phyloP scores from a whole-genome alignment of 352 stramenopile species.

The Pythium diclinum region DNA sequence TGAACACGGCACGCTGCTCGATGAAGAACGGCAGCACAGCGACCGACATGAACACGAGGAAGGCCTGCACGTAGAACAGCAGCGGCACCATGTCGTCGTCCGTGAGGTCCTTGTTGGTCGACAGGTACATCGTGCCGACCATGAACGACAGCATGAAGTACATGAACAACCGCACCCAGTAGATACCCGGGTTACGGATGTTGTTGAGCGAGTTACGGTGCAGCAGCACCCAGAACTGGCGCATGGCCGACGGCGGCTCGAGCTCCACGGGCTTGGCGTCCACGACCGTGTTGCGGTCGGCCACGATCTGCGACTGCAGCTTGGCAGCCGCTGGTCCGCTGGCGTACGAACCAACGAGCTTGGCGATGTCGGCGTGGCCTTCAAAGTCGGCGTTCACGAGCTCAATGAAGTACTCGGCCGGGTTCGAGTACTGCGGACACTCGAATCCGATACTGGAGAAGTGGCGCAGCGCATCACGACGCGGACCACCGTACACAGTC shows the following conservation, averaged over 20 bases:
- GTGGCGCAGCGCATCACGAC: conserved; percentile 42
- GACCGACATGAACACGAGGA: conserved; percentile 90
- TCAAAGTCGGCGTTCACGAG: conserved; percentile 45
- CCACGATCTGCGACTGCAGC: conserved; percentile 20
- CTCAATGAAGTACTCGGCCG: conserved; percentile 39
- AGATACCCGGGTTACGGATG: conserved; percentile 62
- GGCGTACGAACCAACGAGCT: conserved; percentile 15
- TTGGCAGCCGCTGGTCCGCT: neutral
- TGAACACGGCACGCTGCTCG: conserved; percentile 77
- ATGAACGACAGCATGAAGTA: conserved; percentile 68
- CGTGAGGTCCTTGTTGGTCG: conserved; percentile 38
- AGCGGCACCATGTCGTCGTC: conserved; percentile 47
- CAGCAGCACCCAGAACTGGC: conserved; percentile 54
- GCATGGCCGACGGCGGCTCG: conserved; percentile 37
- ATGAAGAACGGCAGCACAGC: conserved; percentile 83
- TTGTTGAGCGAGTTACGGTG: conserved; percentile 58
- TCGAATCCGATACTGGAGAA: conserved; percentile 48
- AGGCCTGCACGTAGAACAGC: conserved; percentile 87
- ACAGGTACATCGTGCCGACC: conserved; percentile 72
- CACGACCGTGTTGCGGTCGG: conserved; percentile 27
- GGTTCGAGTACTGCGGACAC: conserved; percentile 66
- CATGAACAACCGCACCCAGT: conserved; percentile 68
- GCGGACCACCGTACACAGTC: conserved; percentile 86
- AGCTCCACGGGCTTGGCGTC: conserved; percentile 32
- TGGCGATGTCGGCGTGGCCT: conserved; percentile 24